Evolutionary conservation across 257 asterid species (phyloP).

Genomic region (Gentiana dahurica): DNA sequence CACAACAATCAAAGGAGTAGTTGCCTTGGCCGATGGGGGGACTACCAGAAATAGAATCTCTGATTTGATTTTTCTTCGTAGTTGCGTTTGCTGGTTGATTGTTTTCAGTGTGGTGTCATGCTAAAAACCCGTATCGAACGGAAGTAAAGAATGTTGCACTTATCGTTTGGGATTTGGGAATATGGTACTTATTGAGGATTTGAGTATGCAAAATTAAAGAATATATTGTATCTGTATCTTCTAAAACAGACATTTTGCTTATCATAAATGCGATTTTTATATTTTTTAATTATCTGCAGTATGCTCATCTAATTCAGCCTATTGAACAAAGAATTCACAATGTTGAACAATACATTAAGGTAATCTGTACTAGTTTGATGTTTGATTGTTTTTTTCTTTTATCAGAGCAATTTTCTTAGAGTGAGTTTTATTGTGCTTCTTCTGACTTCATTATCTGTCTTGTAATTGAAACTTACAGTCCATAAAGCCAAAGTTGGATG

Average conservation of each 20-base stretch:
- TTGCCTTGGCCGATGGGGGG: too few species aligned
- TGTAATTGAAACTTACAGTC: constrained; percentile 36
- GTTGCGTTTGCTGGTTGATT: too few species aligned
- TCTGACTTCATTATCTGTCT: not conserved
- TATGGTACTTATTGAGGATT: too few species aligned
- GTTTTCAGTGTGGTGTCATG: too few species aligned
- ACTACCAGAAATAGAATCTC: too few species aligned
- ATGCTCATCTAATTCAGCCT: constrained; percentile 57
- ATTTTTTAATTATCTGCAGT: constrained; percentile 33
- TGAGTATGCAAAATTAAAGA: too few species aligned
- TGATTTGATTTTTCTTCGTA: too few species aligned
- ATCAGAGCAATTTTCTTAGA: not conserved
- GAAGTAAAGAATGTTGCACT: too few species aligned
- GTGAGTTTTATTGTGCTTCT: too few species aligned
- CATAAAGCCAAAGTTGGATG: constrained; percentile 61
- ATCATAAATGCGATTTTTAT: constrained; percentile 26
- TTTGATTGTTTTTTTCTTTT: not conserved
- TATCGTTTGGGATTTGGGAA: too few species aligned
- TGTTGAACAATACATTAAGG: constrained; percentile 76
- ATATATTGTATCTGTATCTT: constrained; percentile 6
- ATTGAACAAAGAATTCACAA: constrained; percentile 54
- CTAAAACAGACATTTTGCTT: constrained; percentile 32
- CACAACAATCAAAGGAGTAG: too few species aligned
- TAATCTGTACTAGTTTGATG: constrained; percentile 9
- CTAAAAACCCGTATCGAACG: too few species aligned